These are phyloP conservation scores for Aspergillus fumigatus DNA, from an alignment of 2,329 filamentous ascomycete genomes.

Conservation along the genomic window DNA sequence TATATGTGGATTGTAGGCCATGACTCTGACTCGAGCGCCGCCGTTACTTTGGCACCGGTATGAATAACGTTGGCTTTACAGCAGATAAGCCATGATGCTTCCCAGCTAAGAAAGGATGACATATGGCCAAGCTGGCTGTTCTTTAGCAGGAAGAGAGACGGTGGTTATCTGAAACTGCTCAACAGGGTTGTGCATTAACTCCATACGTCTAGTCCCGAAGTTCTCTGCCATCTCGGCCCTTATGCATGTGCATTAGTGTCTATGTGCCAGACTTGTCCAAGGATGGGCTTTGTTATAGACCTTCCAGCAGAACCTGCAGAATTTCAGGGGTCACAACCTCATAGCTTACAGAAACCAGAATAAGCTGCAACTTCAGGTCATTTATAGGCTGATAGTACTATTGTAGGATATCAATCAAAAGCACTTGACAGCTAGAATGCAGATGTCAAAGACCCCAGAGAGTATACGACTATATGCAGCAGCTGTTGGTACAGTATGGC, in stretches of 20 bases:
- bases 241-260: no score
- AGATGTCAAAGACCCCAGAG: not conserved
- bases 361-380: not conserved
- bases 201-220: no score
- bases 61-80: not conserved
- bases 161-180: not conserved
- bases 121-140: not conserved
- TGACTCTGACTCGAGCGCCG: not conserved
- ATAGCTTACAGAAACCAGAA: not conserved
- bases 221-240: no score
- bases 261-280: no score
- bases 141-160: not conserved
- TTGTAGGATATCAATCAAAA: no score
- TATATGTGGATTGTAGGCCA: not conserved
- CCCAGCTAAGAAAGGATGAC: not conserved
- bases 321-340: not conserved
- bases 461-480: not conserved
- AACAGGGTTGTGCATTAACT: not conserved
- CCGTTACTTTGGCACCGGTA: not conserved
- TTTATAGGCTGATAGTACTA: not conserved
- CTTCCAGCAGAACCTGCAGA: not conserved
- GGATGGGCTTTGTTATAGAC: not conserved
- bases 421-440: not conserved
- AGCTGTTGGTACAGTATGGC: no score
- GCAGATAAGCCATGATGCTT: not conserved